A percentile compares a stretch with the other conserved stretches of the same genome.
Conservation (phyloP, 352 stramenopile species). For the Aphanomyces invadans region DNA sequence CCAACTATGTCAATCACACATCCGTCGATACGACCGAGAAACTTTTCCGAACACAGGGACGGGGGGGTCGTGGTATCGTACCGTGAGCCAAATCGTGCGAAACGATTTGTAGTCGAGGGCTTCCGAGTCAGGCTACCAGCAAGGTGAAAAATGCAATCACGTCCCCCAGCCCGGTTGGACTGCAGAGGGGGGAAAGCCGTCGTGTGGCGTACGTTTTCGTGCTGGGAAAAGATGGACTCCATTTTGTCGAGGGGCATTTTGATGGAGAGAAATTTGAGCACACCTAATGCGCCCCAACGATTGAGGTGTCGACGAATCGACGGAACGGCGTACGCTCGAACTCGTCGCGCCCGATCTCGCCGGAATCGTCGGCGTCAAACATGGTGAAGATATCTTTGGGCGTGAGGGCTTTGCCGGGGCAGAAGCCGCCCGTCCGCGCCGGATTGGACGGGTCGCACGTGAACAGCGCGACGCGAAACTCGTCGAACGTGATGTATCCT, state of each 20-base stretch:
- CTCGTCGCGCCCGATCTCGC: conserved; percentile 51
- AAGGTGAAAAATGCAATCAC: neutral
- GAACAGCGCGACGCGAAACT: conserved; percentile 70
- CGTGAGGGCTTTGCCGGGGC: conserved; percentile 52
- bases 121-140: conserved; percentile 16
- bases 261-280: conserved; percentile 59
- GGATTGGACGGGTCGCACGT: conserved; percentile 76
- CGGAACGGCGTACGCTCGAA: conserved; percentile 36
- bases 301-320: too few relatives aligned
- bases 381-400: conserved; percentile 78
- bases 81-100: conserved; percentile 24
- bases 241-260: conserved; percentile 54
- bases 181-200: too few relatives aligned
- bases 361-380: conserved; percentile 64
- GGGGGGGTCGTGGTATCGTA: too few relatives aligned
- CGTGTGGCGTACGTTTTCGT: conserved; percentile 56
- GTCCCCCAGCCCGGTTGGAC: too few relatives aligned
- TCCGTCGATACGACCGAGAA: too few relatives aligned
- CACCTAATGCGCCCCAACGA: too few relatives aligned
- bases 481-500: conserved; percentile 68
- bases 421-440: conserved; percentile 54
- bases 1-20: too few relatives aligned
- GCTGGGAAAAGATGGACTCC: conserved; percentile 52
- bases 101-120: conserved; percentile 18
- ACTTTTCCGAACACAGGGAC: too few relatives aligned